Base-by-base conservation (phyloP, 768 basidiomycete species). In the Tulasnella calospora region DNA sequence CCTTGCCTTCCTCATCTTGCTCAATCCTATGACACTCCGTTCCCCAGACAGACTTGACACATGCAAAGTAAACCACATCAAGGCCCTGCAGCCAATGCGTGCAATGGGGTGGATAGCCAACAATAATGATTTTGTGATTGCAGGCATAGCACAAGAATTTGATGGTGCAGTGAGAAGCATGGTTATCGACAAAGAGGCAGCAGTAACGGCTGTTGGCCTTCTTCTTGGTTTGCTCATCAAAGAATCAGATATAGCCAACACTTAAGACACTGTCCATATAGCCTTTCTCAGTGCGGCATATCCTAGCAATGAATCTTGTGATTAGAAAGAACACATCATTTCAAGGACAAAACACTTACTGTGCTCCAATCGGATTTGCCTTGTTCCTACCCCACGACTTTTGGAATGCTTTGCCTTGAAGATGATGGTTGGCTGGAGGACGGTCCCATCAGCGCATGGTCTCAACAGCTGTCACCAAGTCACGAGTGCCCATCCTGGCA, bases 81-180 rank as follows among this genome's bases (percentile, higher is more conserved):
- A 75, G 75, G 7, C 73, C 73, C 46, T 80, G 80, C 51, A 77
- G 57, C 9, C 17, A 5, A 79, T 89, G 88, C 0, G 86, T 88
- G 7, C 81, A 75, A 79, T 89, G 87, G 21, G 87, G 80, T 17
- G 86, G 88, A 81, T 88, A 88, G 79, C 85, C 86, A 0, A 88
- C 79, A 15, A 44, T 15, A 17, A 44, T 44, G 17, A 44, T 44
- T 19, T 44, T 44, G 44, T 44, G 44, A 15, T 12, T 44, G 44
- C 44, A 15, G 44, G 13, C 44, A 15, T 44, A 19, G 3, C 44
- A 15, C 9, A 40, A 12, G 40, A 40, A 40, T 40, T 40, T 12
- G 13, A 44, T 44, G 44, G 44, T 44, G 44, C 44, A 44, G 17
- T 57, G 55, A n/a, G 30, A 57, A 9, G 55, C n/a, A 15, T 27